Evolutionary conservation across 306 rosid genomes (phyloP), one percentile per base, ranked within the genome.

Genomic region (Ammopiptanthus mongolicus): DNA sequence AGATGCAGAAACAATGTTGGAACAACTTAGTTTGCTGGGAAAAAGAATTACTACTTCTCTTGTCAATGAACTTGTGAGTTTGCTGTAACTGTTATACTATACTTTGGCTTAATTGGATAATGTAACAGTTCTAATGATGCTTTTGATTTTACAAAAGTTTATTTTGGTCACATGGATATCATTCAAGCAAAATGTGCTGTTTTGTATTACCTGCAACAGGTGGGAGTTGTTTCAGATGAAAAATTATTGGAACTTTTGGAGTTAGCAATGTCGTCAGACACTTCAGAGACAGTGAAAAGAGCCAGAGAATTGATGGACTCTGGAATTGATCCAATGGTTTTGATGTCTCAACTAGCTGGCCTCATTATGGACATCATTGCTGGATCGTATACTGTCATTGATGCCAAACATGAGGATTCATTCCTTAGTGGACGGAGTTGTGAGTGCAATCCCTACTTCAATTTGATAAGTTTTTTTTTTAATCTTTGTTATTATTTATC

Each of bases 281-380:
- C 96, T 36, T 90, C 91, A 58, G 97, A 92, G 86, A 95, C 99
- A 5, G 99, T 95, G 84, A 95, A 90, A 82, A 87, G 86, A 76
- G 93, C 99, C 67, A 90, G 99, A 78, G 97, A 92, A 77, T 76
- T 95, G 93, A 95, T 95, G 97, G 97, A 95, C 78, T 89, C 93
- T 7, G 98, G 97, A 59, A 91, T 88, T 78, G 98, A 92, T 89
- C 99, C 99, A 66, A 80, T 90, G 88, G 93, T 88, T 84, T 92
- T 95, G 76, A 92, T 92, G 96, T 86, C 97, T 82, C 99, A 95
- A 82, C 88, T 95, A 61, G 97, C 99, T 57, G 89, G 90, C 78
- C 89, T 95, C 62, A 95, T 95, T 74, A 95, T 95, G 99, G 99
- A 95, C 81, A 90, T 95, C 71, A 95, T 95, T 81, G 97, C 97